A percentile compares a stretch with the other conserved stretches of the same genome.
These are phyloP conservation scores for Phyllosticta ampelicida DNA, from an alignment of 2,329 filamentous ascomycete genomes.

Conservation along the genomic window DNA sequence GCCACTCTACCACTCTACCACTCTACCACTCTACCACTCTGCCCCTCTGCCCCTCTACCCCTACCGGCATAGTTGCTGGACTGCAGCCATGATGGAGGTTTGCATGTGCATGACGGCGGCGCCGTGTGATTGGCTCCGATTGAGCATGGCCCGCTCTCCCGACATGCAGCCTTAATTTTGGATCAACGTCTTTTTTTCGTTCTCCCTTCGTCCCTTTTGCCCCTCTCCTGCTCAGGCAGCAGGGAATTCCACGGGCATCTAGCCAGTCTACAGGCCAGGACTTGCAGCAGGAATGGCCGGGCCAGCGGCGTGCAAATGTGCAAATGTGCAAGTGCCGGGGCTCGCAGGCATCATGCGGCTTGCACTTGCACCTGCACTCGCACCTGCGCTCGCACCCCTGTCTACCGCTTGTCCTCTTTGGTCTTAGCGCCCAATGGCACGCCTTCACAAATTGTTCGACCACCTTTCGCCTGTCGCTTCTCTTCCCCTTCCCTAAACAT, in stretches of 20 bases:
- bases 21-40: no score
- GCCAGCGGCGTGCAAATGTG: no score
- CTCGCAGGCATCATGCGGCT: background rate
- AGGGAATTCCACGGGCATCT: background rate
- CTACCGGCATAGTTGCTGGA: background rate
- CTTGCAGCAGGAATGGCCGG: background rate
- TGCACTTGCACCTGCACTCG: no score
- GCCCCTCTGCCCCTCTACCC: no score
- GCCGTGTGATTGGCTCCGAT: background rate
- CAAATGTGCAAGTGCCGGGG: background rate
- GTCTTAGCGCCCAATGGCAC: conserved; percentile 1
- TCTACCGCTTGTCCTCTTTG: background rate
- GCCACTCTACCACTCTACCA: no score
- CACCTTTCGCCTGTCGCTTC: conserved; percentile 19
- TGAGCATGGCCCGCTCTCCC: background rate
- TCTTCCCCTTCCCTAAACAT: conserved; percentile 21
- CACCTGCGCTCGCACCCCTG: background rate
- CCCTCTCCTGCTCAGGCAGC: no score
- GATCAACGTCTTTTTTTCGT: background rate
- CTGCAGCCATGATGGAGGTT: background rate
- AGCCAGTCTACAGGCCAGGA: no score
- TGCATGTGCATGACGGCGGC: background rate
- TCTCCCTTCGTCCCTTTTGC: background rate
- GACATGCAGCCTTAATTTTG: background rate
- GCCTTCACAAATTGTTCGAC: conserved; percentile 16